These are phyloP conservation scores for Elongisporangium senticosum DNA, from an alignment of 352 stramenopile genomes.

Conservation along the genomic window DNA sequence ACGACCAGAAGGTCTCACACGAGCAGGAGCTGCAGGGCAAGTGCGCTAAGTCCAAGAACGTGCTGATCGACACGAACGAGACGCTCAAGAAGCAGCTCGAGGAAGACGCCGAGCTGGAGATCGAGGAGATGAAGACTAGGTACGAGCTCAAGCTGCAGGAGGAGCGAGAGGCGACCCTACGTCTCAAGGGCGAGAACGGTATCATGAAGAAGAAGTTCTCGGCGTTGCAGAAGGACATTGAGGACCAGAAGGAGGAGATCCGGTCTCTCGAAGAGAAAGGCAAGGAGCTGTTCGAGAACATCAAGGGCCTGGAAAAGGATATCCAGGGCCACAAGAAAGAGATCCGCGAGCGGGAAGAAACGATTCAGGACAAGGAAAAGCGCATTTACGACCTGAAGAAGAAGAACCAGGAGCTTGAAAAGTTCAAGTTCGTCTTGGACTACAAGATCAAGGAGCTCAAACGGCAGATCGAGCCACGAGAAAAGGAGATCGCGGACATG, in stretches of 20 bases:
- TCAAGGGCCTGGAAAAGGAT: constrained; percentile 89
- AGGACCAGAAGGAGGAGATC: constrained; percentile 94
- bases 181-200: constrained; percentile 94
- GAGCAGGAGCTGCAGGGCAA: constrained; percentile 77
- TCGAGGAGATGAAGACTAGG: constrained; percentile 88
- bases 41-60: constrained; percentile 53
- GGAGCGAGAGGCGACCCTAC: constrained; percentile 87
- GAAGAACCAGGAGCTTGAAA: constrained; percentile 96
- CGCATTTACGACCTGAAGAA: constrained; percentile 97
- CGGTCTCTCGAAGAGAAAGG: constrained; percentile 87
- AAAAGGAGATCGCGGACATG: constrained; percentile 93
- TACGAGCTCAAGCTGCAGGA: constrained; percentile 90
- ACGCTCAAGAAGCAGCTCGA: constrained; percentile 89
- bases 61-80: constrained; percentile 86
- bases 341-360: constrained; percentile 91
- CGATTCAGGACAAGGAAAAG: constrained; percentile 95
- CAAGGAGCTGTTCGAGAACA: constrained; percentile 90
- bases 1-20: constrained; percentile 84
- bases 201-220: constrained; percentile 98
- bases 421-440: constrained; percentile 97
- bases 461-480: constrained; percentile 92
- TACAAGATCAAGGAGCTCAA: constrained; percentile 98
- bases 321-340: constrained; percentile 92
- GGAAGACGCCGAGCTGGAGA: constrained; percentile 92
- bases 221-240: constrained; percentile 91